Evolutionary conservation across 805 yeast species (phyloP), one percentile per base, ranked within the genome.

Genomic region (Candida parachauliodes): DNA sequence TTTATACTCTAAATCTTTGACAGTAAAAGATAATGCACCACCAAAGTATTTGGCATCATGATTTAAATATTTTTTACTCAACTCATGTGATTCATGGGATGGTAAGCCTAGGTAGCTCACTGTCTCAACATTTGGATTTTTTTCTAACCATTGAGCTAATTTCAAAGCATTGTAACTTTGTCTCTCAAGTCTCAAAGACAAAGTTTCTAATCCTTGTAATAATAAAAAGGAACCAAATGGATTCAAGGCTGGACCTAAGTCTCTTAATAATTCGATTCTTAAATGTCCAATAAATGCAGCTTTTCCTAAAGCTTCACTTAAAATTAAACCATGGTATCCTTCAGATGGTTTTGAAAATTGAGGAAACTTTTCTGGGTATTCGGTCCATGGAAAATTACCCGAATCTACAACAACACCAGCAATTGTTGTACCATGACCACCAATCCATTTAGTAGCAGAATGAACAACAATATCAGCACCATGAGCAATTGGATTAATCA

Each of bases 361-460:
- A 39, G 98, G 97, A 73, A 76, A 93, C 62, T 82, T 85, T 55
- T 83, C 80, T 31, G 93, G 91, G 65, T 85, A 76, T 46, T 86
- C 76, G 41, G 75, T 70, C 89, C 95, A 91, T 54, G 91, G 94
- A 74, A 91, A 91, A 35, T 84, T 89, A 49, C 97, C 96, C 25
- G 88, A 78, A 60, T 91, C 96, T 33, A 91, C 74, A 48, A 91
- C 73, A 37, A 82, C 85, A 72, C 98, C 98, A 37, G 84, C 97
- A 61, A 89, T 81, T 30, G 96, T 87, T 40, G 85, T 88, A 57
- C 98, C 97, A 58, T 89, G 97, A 42, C 97, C 98, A 46, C 95
- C 95, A 49, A 89, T 89, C 96, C 96, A 91, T 64, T 89, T 89
- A 42, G 98, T 89, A 39, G 96, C 96, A 44, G 96, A 88, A 62